Evolutionary conservation across 345 rosid species (phyloP).

Genomic region (Physaria fendleri): DNA sequence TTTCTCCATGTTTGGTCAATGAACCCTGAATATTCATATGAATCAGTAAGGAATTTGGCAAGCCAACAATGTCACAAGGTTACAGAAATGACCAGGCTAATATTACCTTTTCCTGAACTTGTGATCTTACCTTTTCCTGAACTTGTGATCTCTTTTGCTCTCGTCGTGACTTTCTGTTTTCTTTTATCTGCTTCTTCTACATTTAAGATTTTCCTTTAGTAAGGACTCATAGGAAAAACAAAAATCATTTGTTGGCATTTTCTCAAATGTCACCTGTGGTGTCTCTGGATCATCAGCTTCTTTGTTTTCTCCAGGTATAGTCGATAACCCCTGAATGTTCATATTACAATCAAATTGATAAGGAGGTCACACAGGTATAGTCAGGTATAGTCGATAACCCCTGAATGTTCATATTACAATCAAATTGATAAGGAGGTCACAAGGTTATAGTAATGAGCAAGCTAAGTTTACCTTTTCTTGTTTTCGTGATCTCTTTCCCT

Average conservation of each 20-base stretch:
- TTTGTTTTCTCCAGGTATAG: background rate
- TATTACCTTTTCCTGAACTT: constrained; percentile 25
- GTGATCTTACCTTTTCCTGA: no score
- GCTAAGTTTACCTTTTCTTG: constrained; percentile 18
- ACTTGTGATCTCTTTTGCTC: background rate
- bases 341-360: no score
- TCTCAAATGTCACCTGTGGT: constrained; percentile 4
- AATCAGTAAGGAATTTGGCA: constrained; percentile 1
- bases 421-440: no score
- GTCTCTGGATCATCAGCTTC: background rate
- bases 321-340: constrained; percentile 3
- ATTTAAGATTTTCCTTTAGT: background rate
- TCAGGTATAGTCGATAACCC: background rate
- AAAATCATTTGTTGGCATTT: background rate
- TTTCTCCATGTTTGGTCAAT: background rate
- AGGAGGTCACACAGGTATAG: background rate
- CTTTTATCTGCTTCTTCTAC: constrained; percentile 15
- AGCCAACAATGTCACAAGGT: constrained; percentile 6
- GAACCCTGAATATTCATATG: constrained; percentile 14
- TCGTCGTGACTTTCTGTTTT: constrained; percentile 11
- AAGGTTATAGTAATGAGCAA: background rate
- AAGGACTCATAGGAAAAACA: background rate
- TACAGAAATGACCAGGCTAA: background rate
- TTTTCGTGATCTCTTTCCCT: constrained; percentile 8
- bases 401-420: constrained; percentile 12